phyloP scores from a whole-genome alignment of 1,284 basidiomycete species.

The Anthracocystis walkeri region DNA sequence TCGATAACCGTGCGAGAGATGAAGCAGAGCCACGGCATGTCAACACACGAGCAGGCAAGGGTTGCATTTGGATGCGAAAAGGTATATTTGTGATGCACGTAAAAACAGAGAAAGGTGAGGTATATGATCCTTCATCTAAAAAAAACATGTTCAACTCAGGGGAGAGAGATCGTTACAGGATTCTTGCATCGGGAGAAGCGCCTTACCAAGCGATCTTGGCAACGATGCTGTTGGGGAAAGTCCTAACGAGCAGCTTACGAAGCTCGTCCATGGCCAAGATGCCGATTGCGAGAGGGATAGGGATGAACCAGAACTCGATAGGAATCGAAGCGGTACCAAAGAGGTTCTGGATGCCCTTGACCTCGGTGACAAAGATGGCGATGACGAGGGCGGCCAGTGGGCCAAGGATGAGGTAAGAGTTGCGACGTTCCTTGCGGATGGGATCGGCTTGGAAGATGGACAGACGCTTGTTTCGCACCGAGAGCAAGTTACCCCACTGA shows the following conservation, averaged over 20 bases:
- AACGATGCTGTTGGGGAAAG: slow-evolving; percentile 59
- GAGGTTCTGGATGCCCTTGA: slow-evolving; percentile 48
- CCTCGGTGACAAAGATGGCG: slow-evolving; percentile 58
- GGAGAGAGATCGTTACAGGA: background rate
- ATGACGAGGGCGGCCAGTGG: slow-evolving; percentile 46
- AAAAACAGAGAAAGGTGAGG: background rate
- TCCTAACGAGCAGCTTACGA: slow-evolving; percentile 62
- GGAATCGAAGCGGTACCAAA: slow-evolving; percentile 69
- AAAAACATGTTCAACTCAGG: background rate
- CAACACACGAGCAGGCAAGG: background rate
- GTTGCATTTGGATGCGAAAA: slow-evolving; percentile 1
- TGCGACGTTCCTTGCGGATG: slow-evolving; percentile 37
- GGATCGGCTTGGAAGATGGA: slow-evolving; percentile 67
- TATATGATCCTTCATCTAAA: slow-evolving; percentile 7
- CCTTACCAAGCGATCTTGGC: slow-evolving; percentile 67
- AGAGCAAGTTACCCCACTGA: slow-evolving; percentile 74
- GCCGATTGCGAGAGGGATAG: slow-evolving; percentile 71
- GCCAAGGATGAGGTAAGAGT: slow-evolving; percentile 53
- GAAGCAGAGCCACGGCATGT: background rate
- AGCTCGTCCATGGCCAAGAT: slow-evolving; percentile 69
- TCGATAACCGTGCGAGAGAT: background rate
- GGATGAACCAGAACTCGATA: slow-evolving; percentile 73
- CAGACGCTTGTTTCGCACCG: slow-evolving; percentile 73
- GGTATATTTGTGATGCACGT: slow-evolving; percentile 7
- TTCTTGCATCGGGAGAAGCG: background rate